phyloP scores from a whole-genome alignment of 1,139 yeast species.

The Debaryomyces nepalensis region DNA sequence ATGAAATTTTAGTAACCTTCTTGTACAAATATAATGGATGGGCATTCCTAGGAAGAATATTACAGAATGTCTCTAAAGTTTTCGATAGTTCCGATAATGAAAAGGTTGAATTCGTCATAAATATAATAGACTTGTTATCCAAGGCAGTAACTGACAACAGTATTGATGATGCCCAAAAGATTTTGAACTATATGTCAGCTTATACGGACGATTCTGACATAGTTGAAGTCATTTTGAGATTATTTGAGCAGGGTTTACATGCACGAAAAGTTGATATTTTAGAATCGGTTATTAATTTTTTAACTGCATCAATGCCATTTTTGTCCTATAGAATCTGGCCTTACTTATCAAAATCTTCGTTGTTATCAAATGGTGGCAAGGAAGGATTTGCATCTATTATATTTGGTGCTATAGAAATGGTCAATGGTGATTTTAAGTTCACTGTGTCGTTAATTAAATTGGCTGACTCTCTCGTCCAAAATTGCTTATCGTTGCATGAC shows the following conservation, averaged over 20 bases:
- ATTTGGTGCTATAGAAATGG: conserved; percentile 75
- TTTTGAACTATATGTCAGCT: conserved; percentile 58
- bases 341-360: conserved; percentile 66
- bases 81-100: conserved; percentile 40
- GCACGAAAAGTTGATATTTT: conserved; percentile 54
- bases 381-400: conserved; percentile 69
- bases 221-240: conserved; percentile 65
- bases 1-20: conserved; percentile 67
- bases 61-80: conserved; percentile 61
- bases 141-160: conserved; percentile 52
- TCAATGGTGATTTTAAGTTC: conserved; percentile 67
- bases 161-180: conserved; percentile 43
- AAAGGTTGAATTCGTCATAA: conserved; percentile 45
- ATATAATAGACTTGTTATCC: conserved; percentile 56
- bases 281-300: conserved; percentile 53
- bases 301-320: conserved; percentile 51
- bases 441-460: conserved; percentile 63
- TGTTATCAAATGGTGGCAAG: conserved; percentile 67
- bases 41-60: conserved; percentile 77
- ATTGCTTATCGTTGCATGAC: conserved; percentile 50
- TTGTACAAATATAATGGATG: conserved; percentile 81
- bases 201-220: conserved; percentile 71
- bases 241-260: conserved; percentile 71
- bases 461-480: conserved; percentile 56
- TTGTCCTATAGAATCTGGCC: conserved; percentile 80